Conservation (phyloP, 140 eudicot genomes). For the Ambrosia hybrid region DNA sequence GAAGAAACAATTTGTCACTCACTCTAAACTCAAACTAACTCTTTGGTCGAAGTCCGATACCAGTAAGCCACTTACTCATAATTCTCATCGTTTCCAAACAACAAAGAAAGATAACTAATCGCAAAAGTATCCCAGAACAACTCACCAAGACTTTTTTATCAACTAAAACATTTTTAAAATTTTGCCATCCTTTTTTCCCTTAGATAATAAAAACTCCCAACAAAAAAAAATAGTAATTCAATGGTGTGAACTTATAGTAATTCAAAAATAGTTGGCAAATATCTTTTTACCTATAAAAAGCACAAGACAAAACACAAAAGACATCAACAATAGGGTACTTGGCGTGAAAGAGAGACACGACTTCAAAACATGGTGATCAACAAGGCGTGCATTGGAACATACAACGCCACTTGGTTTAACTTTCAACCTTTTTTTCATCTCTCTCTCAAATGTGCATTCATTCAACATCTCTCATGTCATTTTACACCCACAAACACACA, state of each 20-base stretch:
- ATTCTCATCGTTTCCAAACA: not conserved
- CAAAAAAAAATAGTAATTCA: not conserved
- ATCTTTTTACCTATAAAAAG: not conserved
- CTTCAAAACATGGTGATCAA: not conserved
- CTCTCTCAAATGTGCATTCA: slow-evolving; percentile 13
- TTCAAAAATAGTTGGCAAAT: not conserved
- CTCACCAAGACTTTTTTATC: not conserved
- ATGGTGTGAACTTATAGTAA: not conserved
- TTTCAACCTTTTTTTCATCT: not conserved
- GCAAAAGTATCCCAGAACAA: not conserved
- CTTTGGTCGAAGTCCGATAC: no score
- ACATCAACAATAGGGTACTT: not conserved
- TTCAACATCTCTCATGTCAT: slow-evolving; percentile 14
- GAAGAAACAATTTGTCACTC: no score
- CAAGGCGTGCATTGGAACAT: not conserved
- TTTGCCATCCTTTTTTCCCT: not conserved
- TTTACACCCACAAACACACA: slow-evolving; percentile 16
- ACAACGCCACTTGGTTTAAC: not conserved
- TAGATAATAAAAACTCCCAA: no score
- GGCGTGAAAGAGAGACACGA: slow-evolving; percentile 3
- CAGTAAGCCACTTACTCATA: no score
- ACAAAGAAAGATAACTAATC: not conserved
- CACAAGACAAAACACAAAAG: not conserved
- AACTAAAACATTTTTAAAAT: not conserved
- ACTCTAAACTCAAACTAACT: no score